A percentile compares a stretch with the other conserved stretches of the same genome.
Conservation (phyloP, 106 monocot genomes). For the Cymbidium sinense region DNA sequence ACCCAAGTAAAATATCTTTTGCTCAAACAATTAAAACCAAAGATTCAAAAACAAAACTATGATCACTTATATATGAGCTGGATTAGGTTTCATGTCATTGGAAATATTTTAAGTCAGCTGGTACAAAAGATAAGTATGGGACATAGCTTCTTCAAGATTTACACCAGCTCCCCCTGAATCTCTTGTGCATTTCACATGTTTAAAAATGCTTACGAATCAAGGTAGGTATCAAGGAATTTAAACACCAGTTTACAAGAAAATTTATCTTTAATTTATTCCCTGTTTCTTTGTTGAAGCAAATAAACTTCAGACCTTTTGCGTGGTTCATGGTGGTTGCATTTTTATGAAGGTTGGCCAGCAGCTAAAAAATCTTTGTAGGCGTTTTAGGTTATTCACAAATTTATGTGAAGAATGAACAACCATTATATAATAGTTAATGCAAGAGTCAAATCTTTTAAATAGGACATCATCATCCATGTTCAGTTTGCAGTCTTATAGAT, state of each 20-base stretch:
- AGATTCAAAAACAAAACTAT: not conserved
- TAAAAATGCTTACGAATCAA: not conserved
- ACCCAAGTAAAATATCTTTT: not conserved
- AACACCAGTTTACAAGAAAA: not conserved
- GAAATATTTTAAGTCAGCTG: not conserved
- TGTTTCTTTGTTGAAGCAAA: not conserved
- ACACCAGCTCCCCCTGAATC: not conserved
- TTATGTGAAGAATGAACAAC: not conserved
- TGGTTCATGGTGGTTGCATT: too few species aligned
- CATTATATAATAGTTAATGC: not conserved
- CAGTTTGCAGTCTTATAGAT: not conserved
- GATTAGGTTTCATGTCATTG: not conserved
- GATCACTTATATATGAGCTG: not conserved
- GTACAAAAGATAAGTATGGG: not conserved
- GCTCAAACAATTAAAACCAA: not conserved
- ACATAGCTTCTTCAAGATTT: not conserved
- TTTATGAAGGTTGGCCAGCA: too few species aligned
- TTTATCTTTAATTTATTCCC: not conserved
- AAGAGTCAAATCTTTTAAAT: not conserved
- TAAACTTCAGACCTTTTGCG: too few species aligned
- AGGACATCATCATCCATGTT: not conserved
- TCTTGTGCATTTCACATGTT: not conserved
- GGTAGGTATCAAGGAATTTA: not conserved
- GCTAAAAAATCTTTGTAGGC: too few species aligned
- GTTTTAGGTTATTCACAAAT: too few species aligned